These are phyloP conservation scores for Barnettozyma siamensis DNA, from an alignment of 805 yeast species.

Conservation along the genomic window DNA sequence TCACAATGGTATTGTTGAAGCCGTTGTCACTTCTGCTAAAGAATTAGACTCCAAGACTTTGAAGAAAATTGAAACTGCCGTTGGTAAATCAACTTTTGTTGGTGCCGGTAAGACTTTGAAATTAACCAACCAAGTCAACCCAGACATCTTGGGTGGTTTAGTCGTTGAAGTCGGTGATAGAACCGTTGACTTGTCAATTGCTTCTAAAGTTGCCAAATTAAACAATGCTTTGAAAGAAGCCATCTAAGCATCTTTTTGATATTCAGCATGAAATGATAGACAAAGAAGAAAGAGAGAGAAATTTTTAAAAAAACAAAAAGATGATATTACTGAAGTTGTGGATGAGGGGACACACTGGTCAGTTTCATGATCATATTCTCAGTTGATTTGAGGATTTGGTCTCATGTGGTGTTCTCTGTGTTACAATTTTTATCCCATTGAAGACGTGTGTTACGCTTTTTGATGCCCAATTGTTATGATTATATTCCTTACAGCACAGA, in stretches of 20 bases:
- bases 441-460: too few relatives aligned
- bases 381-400: too few relatives aligned
- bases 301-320: too few relatives aligned
- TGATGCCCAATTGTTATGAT: too few relatives aligned
- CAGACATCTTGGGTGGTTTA: constrained; percentile 93
- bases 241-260: constrained; percentile 40
- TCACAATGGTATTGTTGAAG: constrained; percentile 86
- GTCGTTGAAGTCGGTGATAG: constrained; percentile 94
- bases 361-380: too few relatives aligned
- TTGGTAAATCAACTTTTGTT: constrained; percentile 72
- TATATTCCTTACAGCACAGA: too few relatives aligned
- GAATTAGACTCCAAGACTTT: constrained; percentile 78
- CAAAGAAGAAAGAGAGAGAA: too few relatives aligned
- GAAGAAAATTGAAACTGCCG: constrained; percentile 71
- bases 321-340: too few relatives aligned
- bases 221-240: constrained; percentile 86
- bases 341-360: too few relatives aligned
- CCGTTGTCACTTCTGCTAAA: constrained; percentile 82
- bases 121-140: constrained; percentile 75
- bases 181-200: constrained; percentile 89
- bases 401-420: too few relatives aligned
- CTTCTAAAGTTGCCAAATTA: constrained; percentile 78
- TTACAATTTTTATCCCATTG: too few relatives aligned
- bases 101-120: constrained; percentile 83
- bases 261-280: background rate